Evolutionary conservation across 768 basidiomycete genomes (phyloP), one percentile per base, ranked within the genome.

Genomic region (Cubamyces sp.): DNA sequence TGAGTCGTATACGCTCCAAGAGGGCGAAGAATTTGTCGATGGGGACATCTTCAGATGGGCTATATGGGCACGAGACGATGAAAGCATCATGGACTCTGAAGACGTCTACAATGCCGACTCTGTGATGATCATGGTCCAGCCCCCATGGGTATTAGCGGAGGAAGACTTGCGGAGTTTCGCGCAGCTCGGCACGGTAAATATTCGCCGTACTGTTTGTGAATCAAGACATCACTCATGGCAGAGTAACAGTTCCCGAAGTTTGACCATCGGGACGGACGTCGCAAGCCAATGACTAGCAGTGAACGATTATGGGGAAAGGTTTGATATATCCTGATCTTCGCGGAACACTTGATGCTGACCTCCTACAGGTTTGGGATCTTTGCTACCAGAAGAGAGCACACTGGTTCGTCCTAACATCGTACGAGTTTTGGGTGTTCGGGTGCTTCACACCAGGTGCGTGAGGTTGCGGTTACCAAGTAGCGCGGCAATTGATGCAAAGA

Each of bases 391-490:
- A 67, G 42, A 68, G 70, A 34, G 75, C 73, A 45, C 75, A 68
- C 0, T 78, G 72, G 70, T 81, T 80, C 59, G 73, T 81, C 23
- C 43, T 81, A n/a, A 79, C 78, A 16, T 78, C 74, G 14, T 81
- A 81, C 46, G 73, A 70, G 19, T 73, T 75, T 40, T 81, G 80
- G 80, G 73, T 75, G 7, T 79, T 81, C 39, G 80, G 80, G 6
- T 74, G 70, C 11, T 81, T 81, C 64, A 76, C 79, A 19, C 48
- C 60, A 46, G 77, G 79, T 76, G 43, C 47, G 74, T 64, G 12
- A 19, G 14, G 3, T 19, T 15, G 4, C 21, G 15, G 4, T 23
- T 43, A 46, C 54, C 28, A 5, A 19, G 30, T 8, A 14, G 7
- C 14, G 15, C 11, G 7, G 19, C 23, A 25, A 52, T 41, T 45